Base-by-base conservation (phyloP, 257 asterid species). In the Przewalskia tangutica region DNA sequence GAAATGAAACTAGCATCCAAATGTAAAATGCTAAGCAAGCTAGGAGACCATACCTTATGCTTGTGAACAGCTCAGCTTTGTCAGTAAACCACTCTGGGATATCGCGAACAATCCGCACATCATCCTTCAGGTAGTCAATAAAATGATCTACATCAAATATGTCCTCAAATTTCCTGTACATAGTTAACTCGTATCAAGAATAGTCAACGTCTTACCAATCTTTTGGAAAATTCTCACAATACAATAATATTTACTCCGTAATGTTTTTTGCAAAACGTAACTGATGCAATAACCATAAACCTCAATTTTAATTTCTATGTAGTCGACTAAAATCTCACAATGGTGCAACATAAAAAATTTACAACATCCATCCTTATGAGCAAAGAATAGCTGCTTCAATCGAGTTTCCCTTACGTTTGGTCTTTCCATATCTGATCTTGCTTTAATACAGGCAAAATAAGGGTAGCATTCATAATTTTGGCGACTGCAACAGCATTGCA, bases 381-480 rank as follows among this genome's bases (percentile, higher is more conserved):
- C 48, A 20, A 48, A 34, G 71, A 79, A 58, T 36, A 58, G 76
- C n/a, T 84, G 84, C 23, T 65, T 70, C 64, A 82, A 71, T 48
- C 65, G 87, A 85, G 89, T 73, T 66, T 84, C 81, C 91, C 99
- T 88, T 86, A 94, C 98, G 99, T 93, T 89, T 94, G 98, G 87
- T 96, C 99, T 88, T 96, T 96, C 99, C 99, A 96, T 83, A 96
- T 96, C 93, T 96, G 99, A 83, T 96, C 99, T 91, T 96, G 99
- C 90, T 96, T 94, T 90, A 96, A 82, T 86, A 94, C 98, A 1
- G 99, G 99, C 83, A 96, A 86, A 87, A 96, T 96, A 86, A 96
- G 99, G 73, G 99, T 94, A 23, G 92, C 98, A 83, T 94, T 94
- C 98, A 96, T 81, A 85, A 96, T 93, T 92, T 94, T 96, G 78